Percentiles rank a stretch among this genome's conserved stretches.
Evolutionary conservation across 768 basidiomycete genomes (phyloP).

Genomic region (Trametopsis cervina): DNA sequence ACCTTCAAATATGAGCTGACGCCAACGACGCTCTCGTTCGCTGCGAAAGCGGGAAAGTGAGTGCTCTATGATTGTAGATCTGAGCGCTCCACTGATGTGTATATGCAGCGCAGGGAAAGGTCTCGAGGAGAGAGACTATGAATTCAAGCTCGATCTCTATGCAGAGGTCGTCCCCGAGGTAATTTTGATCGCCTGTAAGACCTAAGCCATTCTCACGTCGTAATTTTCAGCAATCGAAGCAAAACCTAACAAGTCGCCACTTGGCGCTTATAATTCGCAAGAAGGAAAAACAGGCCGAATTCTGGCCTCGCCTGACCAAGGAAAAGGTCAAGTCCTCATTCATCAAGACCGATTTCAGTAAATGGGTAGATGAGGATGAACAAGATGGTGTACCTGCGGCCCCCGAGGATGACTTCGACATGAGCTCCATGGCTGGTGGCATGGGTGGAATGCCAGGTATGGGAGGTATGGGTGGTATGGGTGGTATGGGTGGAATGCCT

Average conservation of each 20-base stretch:
- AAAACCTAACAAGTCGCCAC: conserved; percentile 59
- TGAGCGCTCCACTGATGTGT: conserved; percentile 1
- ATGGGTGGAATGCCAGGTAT: conserved; percentile 47
- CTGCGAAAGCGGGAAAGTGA: conserved; percentile 60
- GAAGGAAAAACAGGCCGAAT: conserved; percentile 68
- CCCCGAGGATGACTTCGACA: conserved; percentile 38
- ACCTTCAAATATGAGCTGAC: conserved; percentile 58
- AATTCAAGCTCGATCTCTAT: conserved; percentile 71
- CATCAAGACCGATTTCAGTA: conserved; percentile 92
- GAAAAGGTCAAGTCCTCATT: conserved; percentile 74
- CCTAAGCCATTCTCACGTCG: not conserved
- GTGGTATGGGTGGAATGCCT: conserved; percentile 47
- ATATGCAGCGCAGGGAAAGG: conserved; percentile 29
- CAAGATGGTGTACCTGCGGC: conserved; percentile 56
- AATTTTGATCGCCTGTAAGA: conserved; percentile 13
- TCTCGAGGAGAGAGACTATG: conserved; percentile 55
- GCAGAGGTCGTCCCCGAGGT: conserved; percentile 76
- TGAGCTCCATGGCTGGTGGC: conserved; percentile 34
- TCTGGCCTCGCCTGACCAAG: conserved; percentile 91
- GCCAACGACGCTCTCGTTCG: conserved; percentile 51
- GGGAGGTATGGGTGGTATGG: conserved; percentile 37
- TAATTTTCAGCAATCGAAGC: conserved; percentile 43
- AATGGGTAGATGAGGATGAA: conserved; percentile 98
- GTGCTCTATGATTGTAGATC: conserved; percentile 17
- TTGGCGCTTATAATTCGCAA: conserved; percentile 71